Evolutionary conservation across 176 grass and related monocot genomes (phyloP), one percentile per base, ranked within the genome.

Genomic region (Paspalum vaginatum): DNA sequence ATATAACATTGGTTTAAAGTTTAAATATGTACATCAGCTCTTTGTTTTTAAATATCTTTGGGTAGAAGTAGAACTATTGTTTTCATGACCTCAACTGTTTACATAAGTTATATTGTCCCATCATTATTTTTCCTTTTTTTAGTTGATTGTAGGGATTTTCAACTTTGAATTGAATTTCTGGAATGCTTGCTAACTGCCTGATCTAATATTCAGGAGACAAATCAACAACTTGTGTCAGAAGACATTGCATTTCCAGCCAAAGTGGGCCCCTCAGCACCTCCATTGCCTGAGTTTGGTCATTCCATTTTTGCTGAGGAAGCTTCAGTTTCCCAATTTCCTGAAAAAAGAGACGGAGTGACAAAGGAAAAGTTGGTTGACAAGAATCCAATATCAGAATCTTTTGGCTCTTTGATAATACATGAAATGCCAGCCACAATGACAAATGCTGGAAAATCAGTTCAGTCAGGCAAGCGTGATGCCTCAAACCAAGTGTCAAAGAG

Each of bases 401-500:
- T 85, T 61, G 60, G 56, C 39, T 89, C 90, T 44, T 80, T 72
- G 13, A 63, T 86, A 40, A 64, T 70, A 74, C 43, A 70, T 40
- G 70, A 65, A 49, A 53, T 75, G 74, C 81, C 84, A 80, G 37
- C 43, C 22, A 3, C 43, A 46, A 3, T 56, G 44, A 54, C 38
- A 75, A 59, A 63, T 70, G 73, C 77, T 46, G 50, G 72, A 65
- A 75, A 5, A 71, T 12, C 59, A 37, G 39, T 60, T 48, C 74
- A 72, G 45, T 84, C 83, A 56, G 83, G 27, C 52, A 86, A 85
- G 81, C 54, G 40, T 72, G 76, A 72, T 67, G 57, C 67, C 39
- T 80, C 88, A 56, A 91, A 39, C 61, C 61, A 85, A 38, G 51
- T 93, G 44, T 82, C 88, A 38, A 84, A 74, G 81, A 85, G 80